Evolutionary conservation across 257 asterid species (phyloP), one percentile per base, ranked within the genome.

Genomic region (Solanum chiquidenum): DNA sequence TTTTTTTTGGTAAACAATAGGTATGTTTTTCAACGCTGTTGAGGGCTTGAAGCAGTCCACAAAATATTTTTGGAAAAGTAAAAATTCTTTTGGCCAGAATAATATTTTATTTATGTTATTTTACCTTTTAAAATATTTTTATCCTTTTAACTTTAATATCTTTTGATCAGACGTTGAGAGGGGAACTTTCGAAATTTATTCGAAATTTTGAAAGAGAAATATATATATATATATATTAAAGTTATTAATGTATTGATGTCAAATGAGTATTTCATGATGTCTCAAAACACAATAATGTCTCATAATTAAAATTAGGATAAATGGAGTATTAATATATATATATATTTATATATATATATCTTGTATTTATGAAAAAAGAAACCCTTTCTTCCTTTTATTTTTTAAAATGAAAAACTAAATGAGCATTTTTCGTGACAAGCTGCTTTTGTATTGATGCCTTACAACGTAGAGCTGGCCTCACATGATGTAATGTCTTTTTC

Each of bases 401-500:
- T 40, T 6, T 12, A 38, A 37, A 75, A 40, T 49, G 60, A 49
- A 49, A 23, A 9, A 52, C 16, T 42, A 37, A 74, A 86, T 27
- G 12, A 60, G 82, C 80, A 79, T 85, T 94, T 86, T 91, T 92
- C 91, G 90, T 91, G 91, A 91, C 84, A 90, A 83, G 40, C 9
- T 86, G 84, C 89, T 91, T 92, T 90, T 82, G 76, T 87, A 82
- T 49, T 77, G 85, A 58, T 82, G 88, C 91, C 87, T 90, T 92
- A 83, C 93, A 89, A 87, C 64, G 83, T 87, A 92, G 92, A 93
- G 90, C 95, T 91, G 95, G 94, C 93, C 89, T 92, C 94, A 93
- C 94, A 92, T 92, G 95, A 92, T 49, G 85, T 29, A 80, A 80
- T 75, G 27, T 75, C 83, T 23, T 75, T 74, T 75, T 74, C 83